Conservation (phyloP, 305 asterid genomes). For the Caryopteris hybrid region DNA sequence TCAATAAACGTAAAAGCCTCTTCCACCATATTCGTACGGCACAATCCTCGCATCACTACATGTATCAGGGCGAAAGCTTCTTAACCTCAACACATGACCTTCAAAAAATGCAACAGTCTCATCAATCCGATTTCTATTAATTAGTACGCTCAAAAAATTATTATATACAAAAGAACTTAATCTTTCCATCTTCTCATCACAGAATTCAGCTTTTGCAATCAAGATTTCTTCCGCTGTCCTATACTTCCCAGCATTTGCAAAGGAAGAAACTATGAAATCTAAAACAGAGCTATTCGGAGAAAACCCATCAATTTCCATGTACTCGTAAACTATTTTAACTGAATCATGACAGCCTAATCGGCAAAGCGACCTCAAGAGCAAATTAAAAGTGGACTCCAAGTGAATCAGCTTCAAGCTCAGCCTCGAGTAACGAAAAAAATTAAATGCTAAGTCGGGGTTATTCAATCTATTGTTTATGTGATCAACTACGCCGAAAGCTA, state of each 20-base stretch:
- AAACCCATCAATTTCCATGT: constrained; percentile 56
- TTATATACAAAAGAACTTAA: constrained; percentile 56
- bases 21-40: constrained; percentile 47
- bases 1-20: constrained; percentile 60
- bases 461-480: constrained; percentile 41
- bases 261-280: constrained; percentile 38
- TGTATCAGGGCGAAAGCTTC: constrained; percentile 57
- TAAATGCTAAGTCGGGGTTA: constrained; percentile 62
- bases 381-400: constrained; percentile 40
- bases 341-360: constrained; percentile 49
- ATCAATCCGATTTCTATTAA: constrained; percentile 38
- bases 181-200: constrained; percentile 31
- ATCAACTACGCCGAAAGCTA: constrained; percentile 61
- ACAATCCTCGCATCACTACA: constrained; percentile 65
- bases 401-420: constrained; percentile 54
- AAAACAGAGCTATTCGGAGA: constrained; percentile 33
- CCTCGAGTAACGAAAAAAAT: constrained; percentile 61
- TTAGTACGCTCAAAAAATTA: constrained; percentile 50
- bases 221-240: constrained; percentile 53
- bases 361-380: constrained; percentile 67
- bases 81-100: constrained; percentile 51
- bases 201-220: constrained; percentile 49
- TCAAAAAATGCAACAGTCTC: constrained; percentile 62
- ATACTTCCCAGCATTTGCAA: constrained; percentile 52
- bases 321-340: constrained; percentile 41